phyloP scores from a whole-genome alignment of 768 basidiomycete genomes.

The Hydnomerulius pinastri region DNA sequence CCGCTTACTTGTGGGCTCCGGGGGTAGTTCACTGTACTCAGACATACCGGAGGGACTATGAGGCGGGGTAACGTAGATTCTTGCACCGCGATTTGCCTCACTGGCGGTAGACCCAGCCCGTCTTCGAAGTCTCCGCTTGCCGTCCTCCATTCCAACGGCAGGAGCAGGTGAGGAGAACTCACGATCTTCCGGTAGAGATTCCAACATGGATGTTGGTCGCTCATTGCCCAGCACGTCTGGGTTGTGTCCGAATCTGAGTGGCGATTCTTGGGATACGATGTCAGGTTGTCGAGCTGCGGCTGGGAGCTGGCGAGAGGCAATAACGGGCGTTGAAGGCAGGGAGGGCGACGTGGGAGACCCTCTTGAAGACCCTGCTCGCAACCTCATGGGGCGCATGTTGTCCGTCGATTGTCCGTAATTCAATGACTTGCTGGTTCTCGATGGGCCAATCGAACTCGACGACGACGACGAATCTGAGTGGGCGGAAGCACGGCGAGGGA shows the following conservation, averaged over 20 bases:
- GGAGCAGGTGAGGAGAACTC: slow-evolving; percentile 36
- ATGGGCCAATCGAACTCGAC: slow-evolving; percentile 14
- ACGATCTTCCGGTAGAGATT: slow-evolving; percentile 53
- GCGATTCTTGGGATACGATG: slow-evolving; percentile 24
- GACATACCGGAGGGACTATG: slow-evolving; percentile 2
- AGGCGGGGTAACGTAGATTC: slow-evolving; percentile 21
- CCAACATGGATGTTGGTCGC: slow-evolving; percentile 31
- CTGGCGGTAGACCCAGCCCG: slow-evolving; percentile 16
- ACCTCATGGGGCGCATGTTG: slow-evolving; percentile 6
- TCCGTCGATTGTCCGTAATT: slow-evolving; percentile 4
- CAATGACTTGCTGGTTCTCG: slow-evolving; percentile 6
- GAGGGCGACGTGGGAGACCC: slow-evolving; percentile 29
- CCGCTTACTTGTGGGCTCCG: slow-evolving; percentile 14
- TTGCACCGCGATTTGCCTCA: slow-evolving; percentile 15
- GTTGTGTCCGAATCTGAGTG: slow-evolving; percentile 30
- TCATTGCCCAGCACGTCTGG: slow-evolving; percentile 21
- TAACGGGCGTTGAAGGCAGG: slow-evolving; percentile 23
- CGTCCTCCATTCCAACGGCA: background rate
- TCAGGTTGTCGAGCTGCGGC: slow-evolving; percentile 19
- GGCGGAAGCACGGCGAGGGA: background rate
- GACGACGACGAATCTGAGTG: slow-evolving; percentile 30
- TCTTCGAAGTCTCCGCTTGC: slow-evolving; percentile 15
- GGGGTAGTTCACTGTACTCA: slow-evolving; percentile 5
- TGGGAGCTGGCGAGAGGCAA: slow-evolving; percentile 16
- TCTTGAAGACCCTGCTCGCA: slow-evolving; percentile 25